Conservation (phyloP, 2,329 filamentous ascomycete species). For the Venturia nashicola region DNA sequence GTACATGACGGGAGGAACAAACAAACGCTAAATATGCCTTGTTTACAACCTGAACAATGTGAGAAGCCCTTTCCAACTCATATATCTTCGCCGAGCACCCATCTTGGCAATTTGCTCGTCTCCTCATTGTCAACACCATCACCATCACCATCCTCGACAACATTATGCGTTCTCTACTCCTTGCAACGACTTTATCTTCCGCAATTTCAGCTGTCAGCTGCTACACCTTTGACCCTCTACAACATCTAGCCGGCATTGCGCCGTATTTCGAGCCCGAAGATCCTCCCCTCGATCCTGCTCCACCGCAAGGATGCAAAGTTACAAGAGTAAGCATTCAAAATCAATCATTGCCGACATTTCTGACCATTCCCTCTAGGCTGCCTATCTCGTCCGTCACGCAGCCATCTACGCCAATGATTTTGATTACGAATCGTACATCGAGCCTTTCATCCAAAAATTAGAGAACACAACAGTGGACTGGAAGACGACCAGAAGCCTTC, state of each 20-base stretch:
- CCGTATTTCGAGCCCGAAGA: slow-evolving; percentile 38
- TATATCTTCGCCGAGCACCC: not conserved
- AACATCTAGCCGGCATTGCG: slow-evolving; percentile 38
- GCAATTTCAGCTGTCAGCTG: not conserved
- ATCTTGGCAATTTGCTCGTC: not conserved
- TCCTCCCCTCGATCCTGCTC: slow-evolving; percentile 32
- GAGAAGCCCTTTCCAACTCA: not conserved
- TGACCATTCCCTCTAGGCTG: slow-evolving; percentile 13
- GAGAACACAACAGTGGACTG: slow-evolving; percentile 47
- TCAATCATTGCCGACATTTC: not conserved
- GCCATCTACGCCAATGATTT: slow-evolving; percentile 41
- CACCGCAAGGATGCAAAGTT: slow-evolving; percentile 39
- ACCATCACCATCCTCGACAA: not conserved
- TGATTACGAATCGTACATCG: slow-evolving; percentile 39
- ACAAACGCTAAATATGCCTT: not conserved
- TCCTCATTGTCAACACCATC: not conserved
- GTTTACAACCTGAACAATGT: not conserved
- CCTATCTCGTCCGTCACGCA: slow-evolving; percentile 38
- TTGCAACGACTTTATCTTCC: not conserved
- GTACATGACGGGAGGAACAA: not conserved
- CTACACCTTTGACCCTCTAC: slow-evolving; percentile 34
- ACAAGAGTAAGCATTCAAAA: slow-evolving; percentile 22
- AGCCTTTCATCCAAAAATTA: slow-evolving; percentile 43
- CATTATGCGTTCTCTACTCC: not conserved
- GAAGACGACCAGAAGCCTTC: slow-evolving; percentile 41